Conservation (phyloP, 495 filamentous ascomycete genomes). For the Astrocystis sublimbata region DNA sequence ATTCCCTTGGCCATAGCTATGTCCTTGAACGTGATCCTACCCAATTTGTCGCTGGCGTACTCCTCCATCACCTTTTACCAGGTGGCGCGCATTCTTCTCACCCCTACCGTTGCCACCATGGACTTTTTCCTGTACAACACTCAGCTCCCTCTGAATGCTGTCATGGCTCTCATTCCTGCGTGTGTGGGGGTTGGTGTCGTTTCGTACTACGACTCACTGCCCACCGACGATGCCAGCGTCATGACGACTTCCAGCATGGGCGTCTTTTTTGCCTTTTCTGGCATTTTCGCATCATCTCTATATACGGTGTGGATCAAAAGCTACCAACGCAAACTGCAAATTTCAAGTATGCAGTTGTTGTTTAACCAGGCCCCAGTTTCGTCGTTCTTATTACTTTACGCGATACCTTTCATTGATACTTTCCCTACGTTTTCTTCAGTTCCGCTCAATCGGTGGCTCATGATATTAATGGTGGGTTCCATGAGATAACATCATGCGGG, state of each 20-base stretch:
- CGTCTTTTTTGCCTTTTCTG: conserved; percentile 63
- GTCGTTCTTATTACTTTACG: conserved; percentile 62
- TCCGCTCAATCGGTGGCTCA: conserved; percentile 50
- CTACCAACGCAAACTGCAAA: conserved; percentile 65
- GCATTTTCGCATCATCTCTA: conserved; percentile 64
- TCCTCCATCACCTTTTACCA: conserved; percentile 77
- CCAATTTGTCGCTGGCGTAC: conserved; percentile 70
- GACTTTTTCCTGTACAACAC: conserved; percentile 65
- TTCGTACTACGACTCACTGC: conserved; percentile 69
- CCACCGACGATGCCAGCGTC: conserved; percentile 44
- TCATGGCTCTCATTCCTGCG: conserved; percentile 61
- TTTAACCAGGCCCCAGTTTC: conserved; percentile 71
- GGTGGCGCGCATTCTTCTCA: conserved; percentile 69
- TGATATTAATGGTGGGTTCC: conserved; percentile 56
- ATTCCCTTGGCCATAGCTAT: conserved; percentile 67
- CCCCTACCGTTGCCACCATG: conserved; percentile 65
- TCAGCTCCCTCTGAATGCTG: conserved; percentile 56
- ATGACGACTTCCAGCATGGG: conserved; percentile 57
- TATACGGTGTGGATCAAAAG: conserved; percentile 70
- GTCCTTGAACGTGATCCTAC: conserved; percentile 72
- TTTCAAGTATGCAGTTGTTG: conserved; percentile 72
- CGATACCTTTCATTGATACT: conserved; percentile 65
- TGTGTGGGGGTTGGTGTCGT: conserved; percentile 69
- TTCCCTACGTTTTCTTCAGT: conserved; percentile 57
- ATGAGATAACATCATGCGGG: conserved; percentile 15